These are phyloP conservation scores for Rhodamnia argentea DNA, from an alignment of 345 rosid species.

Conservation along the genomic window DNA sequence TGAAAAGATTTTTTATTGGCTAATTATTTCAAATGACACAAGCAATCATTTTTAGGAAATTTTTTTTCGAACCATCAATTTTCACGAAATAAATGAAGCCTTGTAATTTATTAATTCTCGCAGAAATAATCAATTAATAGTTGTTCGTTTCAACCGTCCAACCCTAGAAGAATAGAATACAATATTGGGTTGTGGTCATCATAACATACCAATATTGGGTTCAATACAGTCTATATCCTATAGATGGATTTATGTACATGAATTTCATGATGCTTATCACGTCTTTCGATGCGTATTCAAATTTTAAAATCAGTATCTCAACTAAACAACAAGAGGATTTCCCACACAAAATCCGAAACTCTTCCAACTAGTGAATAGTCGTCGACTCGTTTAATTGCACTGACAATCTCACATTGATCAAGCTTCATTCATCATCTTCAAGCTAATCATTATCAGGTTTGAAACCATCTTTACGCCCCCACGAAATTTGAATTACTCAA, in stretches of 20 bases:
- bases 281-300: neutral
- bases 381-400: neutral
- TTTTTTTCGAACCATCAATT: no score
- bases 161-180: neutral
- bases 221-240: neutral
- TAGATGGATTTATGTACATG: neutral
- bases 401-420: neutral
- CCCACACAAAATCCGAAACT: neutral
- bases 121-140: neutral
- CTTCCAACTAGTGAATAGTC: neutral
- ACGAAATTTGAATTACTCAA: neutral
- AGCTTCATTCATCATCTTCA: neutral
- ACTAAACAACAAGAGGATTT: neutral
- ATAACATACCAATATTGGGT: neutral
- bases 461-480: neutral
- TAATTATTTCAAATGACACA: no score
- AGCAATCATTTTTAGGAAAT: no score
- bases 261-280: neutral
- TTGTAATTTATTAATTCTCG: neutral
- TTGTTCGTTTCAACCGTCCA: neutral
- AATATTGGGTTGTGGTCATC: neutral
- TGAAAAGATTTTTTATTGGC: no score
- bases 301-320: neutral
- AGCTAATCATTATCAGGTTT: neutral
- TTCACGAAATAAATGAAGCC: no score